Conservation (phyloP, 305 asterid species). For the Fraxinus albicans region DNA sequence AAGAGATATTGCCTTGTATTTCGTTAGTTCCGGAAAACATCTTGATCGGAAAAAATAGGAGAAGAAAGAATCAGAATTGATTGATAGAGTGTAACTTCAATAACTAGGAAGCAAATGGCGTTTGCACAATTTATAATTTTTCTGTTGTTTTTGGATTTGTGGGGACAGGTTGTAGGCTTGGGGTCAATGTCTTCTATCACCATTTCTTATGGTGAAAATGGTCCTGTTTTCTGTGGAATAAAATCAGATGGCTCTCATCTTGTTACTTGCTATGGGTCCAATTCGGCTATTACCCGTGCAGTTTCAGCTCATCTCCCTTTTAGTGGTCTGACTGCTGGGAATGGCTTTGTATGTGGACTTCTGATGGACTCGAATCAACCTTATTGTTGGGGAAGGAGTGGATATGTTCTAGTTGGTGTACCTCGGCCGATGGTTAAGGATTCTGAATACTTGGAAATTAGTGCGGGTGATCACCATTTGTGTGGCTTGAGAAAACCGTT, state of each 20-base stretch:
- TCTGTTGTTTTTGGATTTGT: conserved; percentile 19
- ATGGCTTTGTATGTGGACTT: conserved; percentile 51
- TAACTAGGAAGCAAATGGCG: conserved; percentile 20
- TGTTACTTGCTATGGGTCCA: conserved; percentile 48
- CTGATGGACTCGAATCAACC: conserved; percentile 44
- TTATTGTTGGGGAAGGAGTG: conserved; percentile 51
- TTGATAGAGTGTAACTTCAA: conserved; percentile 8
- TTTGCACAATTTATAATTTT: conserved; percentile 18
- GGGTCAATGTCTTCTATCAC: conserved; percentile 55
- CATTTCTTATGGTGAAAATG: conserved; percentile 48
- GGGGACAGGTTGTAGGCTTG: conserved; percentile 36
- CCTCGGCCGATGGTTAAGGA: conserved; percentile 41
- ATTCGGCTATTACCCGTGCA: conserved; percentile 34
- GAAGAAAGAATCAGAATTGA: conserved; percentile 9
- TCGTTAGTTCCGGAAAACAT: neutral
- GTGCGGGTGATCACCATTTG: conserved; percentile 52
- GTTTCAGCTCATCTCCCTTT: conserved; percentile 38
- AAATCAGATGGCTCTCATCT: conserved; percentile 53
- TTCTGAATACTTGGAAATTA: conserved; percentile 40
- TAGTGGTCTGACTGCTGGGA: conserved; percentile 48
- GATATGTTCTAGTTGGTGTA: conserved; percentile 42
- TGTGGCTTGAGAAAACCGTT: conserved; percentile 48
- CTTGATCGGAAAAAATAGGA: conserved; percentile 23
- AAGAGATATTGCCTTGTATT: neutral
- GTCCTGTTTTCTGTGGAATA: conserved; percentile 49